phyloP scores from a whole-genome alignment of 2,329 filamentous ascomycete species.

The Arthrobotrys megalospora region DNA sequence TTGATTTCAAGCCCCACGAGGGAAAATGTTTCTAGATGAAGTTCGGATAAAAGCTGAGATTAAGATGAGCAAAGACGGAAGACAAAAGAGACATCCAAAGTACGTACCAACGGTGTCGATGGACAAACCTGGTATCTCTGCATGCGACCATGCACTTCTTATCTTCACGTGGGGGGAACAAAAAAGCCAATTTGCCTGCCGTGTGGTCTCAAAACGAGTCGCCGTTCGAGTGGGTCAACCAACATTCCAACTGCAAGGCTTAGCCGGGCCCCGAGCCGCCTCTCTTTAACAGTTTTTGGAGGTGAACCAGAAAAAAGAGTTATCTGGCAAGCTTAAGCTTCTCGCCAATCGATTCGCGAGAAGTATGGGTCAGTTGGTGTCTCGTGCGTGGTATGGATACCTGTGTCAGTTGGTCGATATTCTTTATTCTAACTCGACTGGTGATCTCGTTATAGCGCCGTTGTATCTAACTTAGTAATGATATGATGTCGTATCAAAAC shows the following conservation, averaged over 20 bases:
- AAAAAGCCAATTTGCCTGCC: slow-evolving; percentile 7
- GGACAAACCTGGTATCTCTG: not conserved
- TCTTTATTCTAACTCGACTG: no score
- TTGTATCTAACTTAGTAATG: no score
- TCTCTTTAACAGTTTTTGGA: not conserved
- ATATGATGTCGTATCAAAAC: no score
- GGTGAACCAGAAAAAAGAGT: not conserved
- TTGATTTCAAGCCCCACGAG: no score
- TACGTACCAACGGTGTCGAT: not conserved
- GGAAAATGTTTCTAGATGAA: no score
- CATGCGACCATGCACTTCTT: slow-evolving; percentile 47
- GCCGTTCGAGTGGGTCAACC: slow-evolving; percentile 46
- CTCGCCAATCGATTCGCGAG: slow-evolving; percentile 21
- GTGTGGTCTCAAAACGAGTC: slow-evolving; percentile 20
- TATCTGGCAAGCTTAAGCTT: slow-evolving; percentile 8
- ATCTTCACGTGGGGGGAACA: slow-evolving; percentile 59
- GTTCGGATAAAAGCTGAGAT: no score
- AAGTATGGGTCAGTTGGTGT: not conserved
- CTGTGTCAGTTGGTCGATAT: no score
- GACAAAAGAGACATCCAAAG: not conserved
- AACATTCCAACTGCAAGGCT: slow-evolving; percentile 14
- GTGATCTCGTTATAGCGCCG: no score
- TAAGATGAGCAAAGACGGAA: not conserved
- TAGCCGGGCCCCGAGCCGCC: slow-evolving; percentile 24
- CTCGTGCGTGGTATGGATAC: not conserved